Conservation (phyloP, 106 monocot genomes). For the Triglochin maritima region DNA sequence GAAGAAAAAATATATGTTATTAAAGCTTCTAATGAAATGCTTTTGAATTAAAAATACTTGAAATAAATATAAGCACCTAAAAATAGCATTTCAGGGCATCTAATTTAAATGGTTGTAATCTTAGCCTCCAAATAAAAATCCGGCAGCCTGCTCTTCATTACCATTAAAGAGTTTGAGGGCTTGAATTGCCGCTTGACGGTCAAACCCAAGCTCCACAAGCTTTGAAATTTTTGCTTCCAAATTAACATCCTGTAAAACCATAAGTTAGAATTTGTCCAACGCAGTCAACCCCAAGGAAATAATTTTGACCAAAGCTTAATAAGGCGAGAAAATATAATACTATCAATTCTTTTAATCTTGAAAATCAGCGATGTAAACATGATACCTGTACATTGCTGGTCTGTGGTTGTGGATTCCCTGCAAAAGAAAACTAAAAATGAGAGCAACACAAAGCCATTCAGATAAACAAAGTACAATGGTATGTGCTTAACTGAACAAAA, state of each 20-base stretch:
- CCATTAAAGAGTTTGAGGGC: constrained; percentile 79
- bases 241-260: constrained; percentile 28
- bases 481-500: neutral
- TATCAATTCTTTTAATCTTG: neutral
- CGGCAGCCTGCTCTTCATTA: constrained; percentile 92
- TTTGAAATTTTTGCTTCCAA: constrained; percentile 66
- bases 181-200: constrained; percentile 41
- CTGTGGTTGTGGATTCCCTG: neutral
- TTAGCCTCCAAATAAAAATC: constrained; percentile 70
- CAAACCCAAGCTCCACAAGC: constrained; percentile 88
- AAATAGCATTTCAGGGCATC: too few species aligned
- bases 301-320: too few species aligned
- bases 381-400: neutral
- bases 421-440: neutral
- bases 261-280: neutral
- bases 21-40: too few species aligned
- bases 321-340: neutral
- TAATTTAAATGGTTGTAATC: too few species aligned
- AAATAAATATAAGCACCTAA: too few species aligned
- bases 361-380: neutral
- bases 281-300: too few species aligned
- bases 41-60: too few species aligned
- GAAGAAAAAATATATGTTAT: too few species aligned
- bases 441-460: neutral
- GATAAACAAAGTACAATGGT: neutral